phyloP scores from a whole-genome alignment of 208 protist genomes.

The Polymyxa betae region DNA sequence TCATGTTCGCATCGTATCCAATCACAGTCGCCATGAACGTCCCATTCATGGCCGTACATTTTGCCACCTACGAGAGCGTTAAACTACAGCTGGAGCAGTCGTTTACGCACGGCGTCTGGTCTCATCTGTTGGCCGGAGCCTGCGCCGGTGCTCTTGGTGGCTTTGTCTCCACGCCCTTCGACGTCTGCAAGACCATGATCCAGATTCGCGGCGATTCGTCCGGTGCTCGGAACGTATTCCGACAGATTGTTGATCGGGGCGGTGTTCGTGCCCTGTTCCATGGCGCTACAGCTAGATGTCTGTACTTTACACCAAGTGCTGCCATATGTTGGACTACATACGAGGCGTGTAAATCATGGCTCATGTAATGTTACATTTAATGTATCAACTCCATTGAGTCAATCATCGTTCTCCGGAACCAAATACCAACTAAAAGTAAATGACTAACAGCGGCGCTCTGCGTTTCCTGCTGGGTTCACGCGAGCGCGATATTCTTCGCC shows the following conservation, averaged over 20 bases:
- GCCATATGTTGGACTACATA: conserved; percentile 62
- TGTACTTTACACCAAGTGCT: conserved; percentile 59
- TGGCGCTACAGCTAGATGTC: conserved; percentile 36
- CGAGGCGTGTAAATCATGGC: conserved; percentile 53
- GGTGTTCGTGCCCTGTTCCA: conserved; percentile 35
- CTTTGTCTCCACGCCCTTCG: conserved; percentile 56
- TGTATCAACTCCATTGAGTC: not conserved
- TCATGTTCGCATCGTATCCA: conserved; percentile 48
- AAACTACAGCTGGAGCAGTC: conserved; percentile 13
- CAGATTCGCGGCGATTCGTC: conserved; percentile 55
- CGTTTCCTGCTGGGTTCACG: too few relatives aligned
- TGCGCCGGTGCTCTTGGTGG: conserved; percentile 52
- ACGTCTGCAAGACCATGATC: conserved; percentile 59
- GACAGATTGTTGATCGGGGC: conserved; percentile 15
- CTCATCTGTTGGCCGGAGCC: conserved; percentile 54
- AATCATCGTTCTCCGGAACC: not conserved
- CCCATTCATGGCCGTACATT: conserved; percentile 47
- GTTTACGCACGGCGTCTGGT: not conserved
- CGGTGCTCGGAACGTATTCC: not conserved
- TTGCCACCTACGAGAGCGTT: conserved; percentile 46
- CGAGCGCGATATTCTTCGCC: not conserved
- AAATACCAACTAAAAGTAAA: not conserved
- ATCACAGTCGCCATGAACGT: conserved; percentile 53
- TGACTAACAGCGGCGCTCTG: too few relatives aligned
- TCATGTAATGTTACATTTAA: not conserved